Percentiles rank a stretch among this genome's conserved stretches.
These are phyloP conservation scores for Sarocladium brachiariae DNA, from an alignment of 2,329 filamentous ascomycete species.

Conservation along the genomic window DNA sequence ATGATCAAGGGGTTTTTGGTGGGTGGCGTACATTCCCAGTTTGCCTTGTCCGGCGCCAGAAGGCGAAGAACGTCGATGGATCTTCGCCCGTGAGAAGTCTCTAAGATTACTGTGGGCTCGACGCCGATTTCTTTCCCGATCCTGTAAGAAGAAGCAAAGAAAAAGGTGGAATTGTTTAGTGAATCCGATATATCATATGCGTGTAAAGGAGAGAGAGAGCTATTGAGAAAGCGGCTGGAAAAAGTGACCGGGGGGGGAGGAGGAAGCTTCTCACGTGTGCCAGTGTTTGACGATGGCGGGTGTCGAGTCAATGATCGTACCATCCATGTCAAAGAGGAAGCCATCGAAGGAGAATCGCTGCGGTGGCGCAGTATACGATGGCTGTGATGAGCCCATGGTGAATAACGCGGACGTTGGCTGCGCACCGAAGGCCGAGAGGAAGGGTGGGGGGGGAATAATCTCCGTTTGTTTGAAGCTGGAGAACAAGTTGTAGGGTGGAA, in stretches of 20 bases:
- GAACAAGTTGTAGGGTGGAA: no score
- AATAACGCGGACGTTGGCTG: no score
- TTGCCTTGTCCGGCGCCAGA: constrained; percentile 78
- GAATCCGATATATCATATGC: no score
- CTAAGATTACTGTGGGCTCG: constrained; percentile 74
- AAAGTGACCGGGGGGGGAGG: neutral
- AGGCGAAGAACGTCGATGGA: constrained; percentile 80
- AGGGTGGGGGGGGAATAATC: no score
- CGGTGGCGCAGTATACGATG: constrained; percentile 35
- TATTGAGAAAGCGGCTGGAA: no score
- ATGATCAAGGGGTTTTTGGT: no score
- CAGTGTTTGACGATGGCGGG: constrained; percentile 72
- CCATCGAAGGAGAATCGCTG: constrained; percentile 44
- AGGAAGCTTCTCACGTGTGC: constrained; percentile 54
- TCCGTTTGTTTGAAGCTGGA: no score
- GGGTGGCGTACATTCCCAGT: constrained; percentile 74
- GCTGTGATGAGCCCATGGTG: constrained; percentile 26
- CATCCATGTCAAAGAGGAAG: constrained; percentile 70
- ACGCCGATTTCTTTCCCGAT: constrained; percentile 78
- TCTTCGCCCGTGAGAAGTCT: constrained; percentile 84
- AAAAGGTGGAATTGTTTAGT: neutral
- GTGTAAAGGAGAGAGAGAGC: no score
- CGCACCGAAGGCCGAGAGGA: no score
- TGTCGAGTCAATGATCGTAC: constrained; percentile 78
- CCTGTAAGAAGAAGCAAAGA: no score